Conservation (phyloP, 345 rosid genomes). For the Salix arbutifolia region DNA sequence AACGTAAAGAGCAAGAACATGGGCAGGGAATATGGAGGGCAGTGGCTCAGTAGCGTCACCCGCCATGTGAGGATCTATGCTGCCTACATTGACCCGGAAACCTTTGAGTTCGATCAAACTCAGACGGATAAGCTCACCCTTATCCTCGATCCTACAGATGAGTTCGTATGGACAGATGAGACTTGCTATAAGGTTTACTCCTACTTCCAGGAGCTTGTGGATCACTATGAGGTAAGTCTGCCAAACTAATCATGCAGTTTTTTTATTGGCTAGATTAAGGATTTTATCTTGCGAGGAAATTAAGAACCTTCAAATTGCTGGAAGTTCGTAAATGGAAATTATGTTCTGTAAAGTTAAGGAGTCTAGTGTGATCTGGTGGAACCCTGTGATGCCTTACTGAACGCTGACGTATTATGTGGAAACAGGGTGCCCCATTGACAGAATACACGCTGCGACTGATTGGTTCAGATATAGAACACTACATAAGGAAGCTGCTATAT, state of each 20-base stretch:
- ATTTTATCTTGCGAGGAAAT: background rate
- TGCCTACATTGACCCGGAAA: slow-evolving; percentile 30
- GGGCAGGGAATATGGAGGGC: slow-evolving; percentile 58
- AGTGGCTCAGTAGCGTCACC: slow-evolving; percentile 32
- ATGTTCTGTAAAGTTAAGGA: background rate
- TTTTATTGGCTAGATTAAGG: background rate
- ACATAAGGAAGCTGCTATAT: slow-evolving; percentile 76
- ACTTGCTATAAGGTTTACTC: slow-evolving; percentile 60
- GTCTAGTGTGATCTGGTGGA: background rate
- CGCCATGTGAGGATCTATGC: slow-evolving; percentile 31
- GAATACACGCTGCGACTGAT: slow-evolving; percentile 83
- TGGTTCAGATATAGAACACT: slow-evolving; percentile 89
- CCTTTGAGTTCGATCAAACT: slow-evolving; percentile 27
- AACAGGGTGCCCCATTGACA: slow-evolving; percentile 87
- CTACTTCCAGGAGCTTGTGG: slow-evolving; percentile 93
- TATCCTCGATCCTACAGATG: slow-evolving; percentile 74
- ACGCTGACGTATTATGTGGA: background rate
- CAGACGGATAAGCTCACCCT: slow-evolving; percentile 82
- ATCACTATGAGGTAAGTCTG: slow-evolving; percentile 74
- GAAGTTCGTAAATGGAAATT: background rate
- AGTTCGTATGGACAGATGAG: slow-evolving; percentile 75
- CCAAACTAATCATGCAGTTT: background rate
- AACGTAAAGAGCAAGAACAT: slow-evolving; percentile 76
- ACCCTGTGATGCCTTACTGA: background rate
- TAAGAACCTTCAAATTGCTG: background rate